These are phyloP conservation scores for Pythium pyrilobum DNA, from an alignment of 352 stramenopile genomes.

Conservation along the genomic window DNA sequence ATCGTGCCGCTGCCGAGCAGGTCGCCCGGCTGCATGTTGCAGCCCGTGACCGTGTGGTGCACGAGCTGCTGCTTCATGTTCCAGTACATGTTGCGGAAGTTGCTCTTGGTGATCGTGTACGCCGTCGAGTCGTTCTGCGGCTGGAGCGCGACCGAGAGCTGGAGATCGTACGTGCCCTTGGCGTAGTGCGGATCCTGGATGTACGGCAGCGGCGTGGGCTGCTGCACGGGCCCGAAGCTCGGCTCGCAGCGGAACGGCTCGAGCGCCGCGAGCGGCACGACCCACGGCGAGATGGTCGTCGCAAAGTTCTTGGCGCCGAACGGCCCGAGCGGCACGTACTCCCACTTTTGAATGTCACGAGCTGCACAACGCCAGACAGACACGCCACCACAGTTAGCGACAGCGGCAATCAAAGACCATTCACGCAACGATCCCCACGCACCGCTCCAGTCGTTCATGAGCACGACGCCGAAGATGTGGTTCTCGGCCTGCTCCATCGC, in stretches of 20 bases:
- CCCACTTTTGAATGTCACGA: slow-evolving; percentile 93
- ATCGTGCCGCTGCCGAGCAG: slow-evolving; percentile 94
- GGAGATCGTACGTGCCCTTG: slow-evolving; percentile 84
- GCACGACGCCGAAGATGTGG: slow-evolving; percentile 95
- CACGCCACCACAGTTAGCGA: too few relatives aligned
- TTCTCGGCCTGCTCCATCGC: slow-evolving; percentile 88
- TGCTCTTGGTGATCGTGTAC: slow-evolving; percentile 87
- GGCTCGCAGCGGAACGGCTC: slow-evolving; percentile 91
- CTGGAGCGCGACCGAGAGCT: slow-evolving; percentile 73
- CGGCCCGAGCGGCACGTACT: slow-evolving; percentile 96
- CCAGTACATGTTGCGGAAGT: slow-evolving; percentile 97
- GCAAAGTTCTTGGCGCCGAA: slow-evolving; percentile 98
- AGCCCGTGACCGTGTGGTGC: slow-evolving; percentile 97
- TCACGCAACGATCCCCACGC: too few relatives aligned
- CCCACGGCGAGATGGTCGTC: slow-evolving; percentile 96
- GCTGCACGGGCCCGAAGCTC: slow-evolving; percentile 84
- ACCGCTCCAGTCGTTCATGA: slow-evolving; percentile 99
- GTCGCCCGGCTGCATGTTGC: slow-evolving; percentile 94
- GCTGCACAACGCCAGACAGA: slow-evolving; percentile 21
- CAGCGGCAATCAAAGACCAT: too few relatives aligned
- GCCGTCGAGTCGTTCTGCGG: slow-evolving; percentile 48
- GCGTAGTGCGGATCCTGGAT: slow-evolving; percentile 90
- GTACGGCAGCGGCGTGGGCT: slow-evolving; percentile 91
- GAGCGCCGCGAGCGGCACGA: slow-evolving; percentile 93
- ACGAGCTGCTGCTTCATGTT: slow-evolving; percentile 96